Evolutionary conservation across 2,329 filamentous ascomycete species (phyloP).

Genomic region (Clarireedia hainanense): DNA sequence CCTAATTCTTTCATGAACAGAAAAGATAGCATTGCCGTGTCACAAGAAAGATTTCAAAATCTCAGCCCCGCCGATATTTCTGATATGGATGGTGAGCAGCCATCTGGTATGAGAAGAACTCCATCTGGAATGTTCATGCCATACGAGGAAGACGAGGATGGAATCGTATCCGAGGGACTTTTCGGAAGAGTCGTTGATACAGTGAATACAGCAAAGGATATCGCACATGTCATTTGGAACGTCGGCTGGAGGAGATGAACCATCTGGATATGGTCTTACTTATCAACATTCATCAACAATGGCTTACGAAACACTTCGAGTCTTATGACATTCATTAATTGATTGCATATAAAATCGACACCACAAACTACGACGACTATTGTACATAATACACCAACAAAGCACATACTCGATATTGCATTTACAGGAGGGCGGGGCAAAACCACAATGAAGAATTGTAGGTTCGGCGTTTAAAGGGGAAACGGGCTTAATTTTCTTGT

Average conservation of each 20-base stretch:
- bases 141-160: slow-evolving; percentile 64
- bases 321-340: slow-evolving; percentile 5
- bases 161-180: slow-evolving; percentile 49
- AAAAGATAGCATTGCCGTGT: slow-evolving; percentile 24
- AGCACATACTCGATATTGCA: slow-evolving; percentile 6
- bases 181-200: slow-evolving; percentile 31
- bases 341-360: slow-evolving; percentile 16
- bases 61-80: slow-evolving; percentile 19
- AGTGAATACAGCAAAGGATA: slow-evolving; percentile 62
- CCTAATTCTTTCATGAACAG: slow-evolving; percentile 22
- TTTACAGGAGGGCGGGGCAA: slow-evolving; percentile 1
- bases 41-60: slow-evolving; percentile 24
- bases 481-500: not conserved
- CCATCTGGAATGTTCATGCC: slow-evolving; percentile 90
- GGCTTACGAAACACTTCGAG: too few species aligned
- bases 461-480: slow-evolving; percentile 2
- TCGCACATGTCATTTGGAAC: slow-evolving; percentile 65
- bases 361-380: slow-evolving; percentile 11
- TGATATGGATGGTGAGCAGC: slow-evolving; percentile 38
- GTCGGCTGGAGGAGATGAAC: slow-evolving; percentile 31
- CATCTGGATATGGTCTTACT: slow-evolving; percentile 3
- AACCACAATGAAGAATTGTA: slow-evolving; percentile 1
- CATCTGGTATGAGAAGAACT: slow-evolving; percentile 63
- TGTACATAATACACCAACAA: slow-evolving; percentile 14
- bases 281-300: too few species aligned